These are phyloP conservation scores for Phaeosphaeriaceae sp. DNA, from an alignment of 2,329 filamentous ascomycete species.

Conservation along the genomic window DNA sequence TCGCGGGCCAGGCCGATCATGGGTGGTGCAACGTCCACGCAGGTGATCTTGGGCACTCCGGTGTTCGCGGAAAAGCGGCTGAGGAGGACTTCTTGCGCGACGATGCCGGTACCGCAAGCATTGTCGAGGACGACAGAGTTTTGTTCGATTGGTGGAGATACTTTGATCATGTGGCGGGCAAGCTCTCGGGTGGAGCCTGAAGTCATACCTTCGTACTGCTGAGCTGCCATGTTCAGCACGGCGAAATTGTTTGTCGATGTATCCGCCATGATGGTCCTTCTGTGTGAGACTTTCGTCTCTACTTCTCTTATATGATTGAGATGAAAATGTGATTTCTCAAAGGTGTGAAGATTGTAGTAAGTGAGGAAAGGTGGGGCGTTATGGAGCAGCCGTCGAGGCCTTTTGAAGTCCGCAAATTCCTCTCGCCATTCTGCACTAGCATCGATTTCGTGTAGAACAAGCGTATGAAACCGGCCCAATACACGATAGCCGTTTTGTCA, in stretches of 20 bases:
- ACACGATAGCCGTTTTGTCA: no score
- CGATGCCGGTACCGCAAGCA: slow-evolving; percentile 33
- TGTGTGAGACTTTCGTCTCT: neutral
- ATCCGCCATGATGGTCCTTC: neutral
- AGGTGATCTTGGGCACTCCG: slow-evolving; percentile 8
- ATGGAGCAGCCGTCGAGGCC: no score
- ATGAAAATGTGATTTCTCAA: neutral
- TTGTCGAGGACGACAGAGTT: slow-evolving; percentile 31
- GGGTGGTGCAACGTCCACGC: slow-evolving; percentile 10
- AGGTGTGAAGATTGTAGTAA: no score
- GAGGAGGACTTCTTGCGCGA: slow-evolving; percentile 22
- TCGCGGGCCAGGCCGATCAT: slow-evolving; percentile 18
- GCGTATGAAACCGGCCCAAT: no score
- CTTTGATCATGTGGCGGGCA: slow-evolving; percentile 18
- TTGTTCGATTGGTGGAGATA: slow-evolving; percentile 15
- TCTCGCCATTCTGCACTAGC: no score
- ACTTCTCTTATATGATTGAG: neutral
- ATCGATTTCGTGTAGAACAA: no score
- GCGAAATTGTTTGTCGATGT: neutral
- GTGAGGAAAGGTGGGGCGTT: no score
- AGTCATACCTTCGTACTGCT: slow-evolving; percentile 18
- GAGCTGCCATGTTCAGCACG: neutral
- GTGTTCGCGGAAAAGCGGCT: neutral
- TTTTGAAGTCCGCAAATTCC: no score
- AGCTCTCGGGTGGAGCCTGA: slow-evolving; percentile 24